These are phyloP conservation scores for Logfia minima DNA, from an alignment of 129 eudicot species.

Conservation along the genomic window DNA sequence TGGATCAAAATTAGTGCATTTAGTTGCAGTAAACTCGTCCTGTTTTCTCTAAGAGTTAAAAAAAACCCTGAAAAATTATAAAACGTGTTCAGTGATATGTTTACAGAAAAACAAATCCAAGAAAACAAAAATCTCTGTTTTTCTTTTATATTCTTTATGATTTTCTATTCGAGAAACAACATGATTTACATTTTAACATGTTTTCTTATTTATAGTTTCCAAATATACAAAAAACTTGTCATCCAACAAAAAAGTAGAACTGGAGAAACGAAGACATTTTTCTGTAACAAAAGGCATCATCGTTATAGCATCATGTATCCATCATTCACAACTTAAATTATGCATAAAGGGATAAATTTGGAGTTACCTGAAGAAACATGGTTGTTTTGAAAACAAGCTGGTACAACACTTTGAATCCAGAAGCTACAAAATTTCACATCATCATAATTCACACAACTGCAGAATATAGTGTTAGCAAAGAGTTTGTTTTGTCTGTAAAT, in stretches of 20 bases:
- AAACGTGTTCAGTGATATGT: background rate
- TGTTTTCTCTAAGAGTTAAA: background rate
- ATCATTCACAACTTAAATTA: background rate
- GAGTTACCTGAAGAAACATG: conserved; percentile 38
- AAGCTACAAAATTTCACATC: conserved; percentile 7
- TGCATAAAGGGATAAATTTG: background rate
- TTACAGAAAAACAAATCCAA: background rate
- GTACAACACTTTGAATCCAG: background rate
- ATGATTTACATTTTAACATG: no score
- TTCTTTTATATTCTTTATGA: no score
- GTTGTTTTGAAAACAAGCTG: conserved; percentile 4
- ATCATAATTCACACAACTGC: conserved; percentile 28
- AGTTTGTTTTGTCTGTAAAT: conserved; percentile 4
- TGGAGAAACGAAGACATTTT: background rate
- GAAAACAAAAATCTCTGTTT: background rate
- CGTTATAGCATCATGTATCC: background rate
- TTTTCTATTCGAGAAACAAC: no score
- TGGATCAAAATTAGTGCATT: background rate
- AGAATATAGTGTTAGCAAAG: background rate
- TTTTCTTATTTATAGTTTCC: no score
- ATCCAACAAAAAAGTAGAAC: background rate
- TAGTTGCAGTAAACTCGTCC: background rate
- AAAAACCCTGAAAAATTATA: background rate
- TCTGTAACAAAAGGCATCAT: no score
- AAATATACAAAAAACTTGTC: no score